A percentile compares a stretch with the other conserved stretches of the same genome.
These are phyloP conservation scores for Diospyros lotus DNA, from an alignment of 148 eudicot species.

Conservation along the genomic window DNA sequence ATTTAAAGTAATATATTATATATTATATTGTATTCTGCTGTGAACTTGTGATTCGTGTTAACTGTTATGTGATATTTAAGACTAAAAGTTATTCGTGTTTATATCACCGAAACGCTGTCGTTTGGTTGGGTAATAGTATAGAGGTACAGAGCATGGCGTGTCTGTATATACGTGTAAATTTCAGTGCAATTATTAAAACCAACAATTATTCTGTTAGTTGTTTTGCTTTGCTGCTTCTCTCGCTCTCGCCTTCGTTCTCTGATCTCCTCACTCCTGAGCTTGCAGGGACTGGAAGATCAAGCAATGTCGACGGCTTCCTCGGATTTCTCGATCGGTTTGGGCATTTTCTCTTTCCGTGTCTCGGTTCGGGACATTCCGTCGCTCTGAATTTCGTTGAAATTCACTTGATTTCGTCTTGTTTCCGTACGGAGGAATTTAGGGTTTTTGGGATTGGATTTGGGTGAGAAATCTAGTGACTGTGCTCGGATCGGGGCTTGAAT, in stretches of 20 bases:
- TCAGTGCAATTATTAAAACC: conserved; percentile 3
- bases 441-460: conserved; percentile 17
- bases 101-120: too few relatives aligned
- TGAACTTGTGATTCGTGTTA: too few relatives aligned
- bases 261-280: conserved; percentile 10
- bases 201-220: conserved; percentile 1
- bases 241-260: not conserved
- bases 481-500: conserved; percentile 16
- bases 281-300: conserved; percentile 25
- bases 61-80: too few relatives aligned
- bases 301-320: conserved; percentile 25
- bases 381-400: not conserved
- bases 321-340: conserved; percentile 1
- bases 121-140: not conserved
- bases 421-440: conserved; percentile 13
- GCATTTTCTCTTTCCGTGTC: not conserved
- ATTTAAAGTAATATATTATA: too few relatives aligned
- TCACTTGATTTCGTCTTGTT: not conserved
- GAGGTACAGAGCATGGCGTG: not conserved
- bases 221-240: not conserved
- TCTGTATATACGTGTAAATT: not conserved
- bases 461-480: not conserved
- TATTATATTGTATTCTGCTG: too few relatives aligned
- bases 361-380: not conserved
- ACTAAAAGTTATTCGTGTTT: too few relatives aligned